Conservation (phyloP, 2,329 filamentous ascomycete genomes). For the Emericellopsis cladophorae region DNA sequence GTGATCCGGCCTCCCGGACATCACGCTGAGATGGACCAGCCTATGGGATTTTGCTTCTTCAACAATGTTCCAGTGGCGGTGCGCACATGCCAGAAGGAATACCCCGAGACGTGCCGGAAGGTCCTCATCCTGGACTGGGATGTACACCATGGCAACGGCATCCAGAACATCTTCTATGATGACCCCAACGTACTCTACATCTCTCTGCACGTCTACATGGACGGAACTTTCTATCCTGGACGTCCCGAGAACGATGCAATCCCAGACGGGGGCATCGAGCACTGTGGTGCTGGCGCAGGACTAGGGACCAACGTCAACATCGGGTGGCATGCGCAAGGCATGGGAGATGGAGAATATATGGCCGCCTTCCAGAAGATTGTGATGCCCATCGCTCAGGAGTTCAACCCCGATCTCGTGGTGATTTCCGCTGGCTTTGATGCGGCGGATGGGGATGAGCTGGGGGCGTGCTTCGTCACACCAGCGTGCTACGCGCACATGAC, state of each 20-base stretch:
- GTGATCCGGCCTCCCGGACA: constrained; percentile 92
- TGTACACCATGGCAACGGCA: constrained; percentile 74
- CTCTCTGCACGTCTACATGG: constrained; percentile 78
- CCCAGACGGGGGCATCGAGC: constrained; percentile 48
- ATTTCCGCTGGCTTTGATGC: constrained; percentile 95
- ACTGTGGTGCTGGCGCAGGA: constrained; percentile 41
- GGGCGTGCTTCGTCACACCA: constrained; percentile 85
- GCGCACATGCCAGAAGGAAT: constrained; percentile 73
- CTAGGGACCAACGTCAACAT: constrained; percentile 55
- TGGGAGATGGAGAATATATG: constrained; percentile 96
- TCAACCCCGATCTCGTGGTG: constrained; percentile 87
- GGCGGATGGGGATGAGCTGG: constrained; percentile 82
- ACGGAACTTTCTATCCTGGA: constrained; percentile 77
- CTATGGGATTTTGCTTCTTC: constrained; percentile 95
- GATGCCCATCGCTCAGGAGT: constrained; percentile 92
- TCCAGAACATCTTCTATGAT: constrained; percentile 91
- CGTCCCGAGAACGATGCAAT: constrained; percentile 42
- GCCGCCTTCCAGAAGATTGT: constrained; percentile 92
- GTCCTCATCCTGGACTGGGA: constrained; percentile 91
- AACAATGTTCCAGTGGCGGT: constrained; percentile 94
- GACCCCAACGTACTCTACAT: constrained; percentile 94
- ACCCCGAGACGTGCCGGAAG: constrained; percentile 71
- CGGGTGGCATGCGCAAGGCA: constrained; percentile 56
- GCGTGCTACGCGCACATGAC: constrained; percentile 96
- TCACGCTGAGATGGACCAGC: constrained; percentile 74